Evolutionary conservation across 768 basidiomycete species (phyloP).

Genomic region (Psilocybe cyanescens): DNA sequence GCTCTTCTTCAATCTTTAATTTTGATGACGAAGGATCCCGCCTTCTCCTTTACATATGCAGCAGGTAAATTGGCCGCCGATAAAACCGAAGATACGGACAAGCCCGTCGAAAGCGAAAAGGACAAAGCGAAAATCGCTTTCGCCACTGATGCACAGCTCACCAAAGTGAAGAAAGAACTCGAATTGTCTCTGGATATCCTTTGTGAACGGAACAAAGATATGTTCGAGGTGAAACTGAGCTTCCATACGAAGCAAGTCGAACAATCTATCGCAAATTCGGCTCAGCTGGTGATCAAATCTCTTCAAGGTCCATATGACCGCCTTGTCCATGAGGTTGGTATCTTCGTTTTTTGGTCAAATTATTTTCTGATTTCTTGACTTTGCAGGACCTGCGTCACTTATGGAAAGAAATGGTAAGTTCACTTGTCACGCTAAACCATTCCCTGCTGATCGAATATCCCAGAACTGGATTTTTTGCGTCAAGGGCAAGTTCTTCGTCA

Average conservation of each 20-base stretch:
- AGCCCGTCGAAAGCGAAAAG: neutral
- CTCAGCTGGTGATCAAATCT: slow-evolving; percentile 13
- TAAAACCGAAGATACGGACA: neutral
- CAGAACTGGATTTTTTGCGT: slow-evolving; percentile 30
- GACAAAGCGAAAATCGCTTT: neutral
- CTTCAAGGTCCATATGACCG: slow-evolving; percentile 23
- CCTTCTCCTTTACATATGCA: neutral
- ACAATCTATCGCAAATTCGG: slow-evolving; percentile 14
- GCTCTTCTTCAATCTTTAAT: slow-evolving; percentile 15
- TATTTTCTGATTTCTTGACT: neutral
- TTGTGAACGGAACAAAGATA: slow-evolving; percentile 13
- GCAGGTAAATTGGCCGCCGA: neutral
- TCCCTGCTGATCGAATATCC: neutral
- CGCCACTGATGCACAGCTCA: neutral
- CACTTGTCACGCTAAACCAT: neutral
- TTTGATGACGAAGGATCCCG: slow-evolving; percentile 14
- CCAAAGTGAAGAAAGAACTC: slow-evolving; percentile 12
- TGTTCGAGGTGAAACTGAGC: slow-evolving; percentile 18
- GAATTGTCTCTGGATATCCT: slow-evolving; percentile 9
- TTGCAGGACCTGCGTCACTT: slow-evolving; percentile 8
- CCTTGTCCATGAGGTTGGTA: slow-evolving; percentile 17
- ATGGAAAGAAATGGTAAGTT: slow-evolving; percentile 21
- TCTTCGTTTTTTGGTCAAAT: neutral
- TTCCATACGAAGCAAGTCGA: slow-evolving; percentile 16
- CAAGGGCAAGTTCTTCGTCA: slow-evolving; percentile 24